These are phyloP conservation scores for Alternaria conjuncta DNA, from an alignment of 2,329 filamentous ascomycete species.

Conservation along the genomic window DNA sequence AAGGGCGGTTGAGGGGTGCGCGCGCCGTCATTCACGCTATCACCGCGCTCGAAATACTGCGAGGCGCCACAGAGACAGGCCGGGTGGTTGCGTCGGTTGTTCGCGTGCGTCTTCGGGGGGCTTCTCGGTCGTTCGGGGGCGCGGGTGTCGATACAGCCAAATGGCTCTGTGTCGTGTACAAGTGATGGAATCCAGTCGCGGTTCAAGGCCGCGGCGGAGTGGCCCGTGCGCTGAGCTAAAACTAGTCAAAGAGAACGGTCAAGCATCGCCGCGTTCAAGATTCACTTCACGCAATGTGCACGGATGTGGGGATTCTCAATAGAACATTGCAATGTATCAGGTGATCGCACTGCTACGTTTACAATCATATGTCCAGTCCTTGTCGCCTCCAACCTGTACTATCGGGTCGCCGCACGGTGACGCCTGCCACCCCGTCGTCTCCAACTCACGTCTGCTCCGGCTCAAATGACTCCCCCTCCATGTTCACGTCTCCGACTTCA, in stretches of 20 bases:
- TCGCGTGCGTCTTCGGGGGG: background rate
- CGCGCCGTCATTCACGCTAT: constrained; percentile 31
- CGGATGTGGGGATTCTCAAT: background rate
- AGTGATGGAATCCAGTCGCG: constrained; percentile 16
- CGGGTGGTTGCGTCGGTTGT: background rate
- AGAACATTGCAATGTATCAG: too few species aligned
- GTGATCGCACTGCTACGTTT: background rate
- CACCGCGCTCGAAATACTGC: constrained; percentile 8
- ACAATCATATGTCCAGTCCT: background rate
- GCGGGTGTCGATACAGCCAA: constrained; percentile 19
- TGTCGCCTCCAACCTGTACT: background rate
- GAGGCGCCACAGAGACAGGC: background rate
- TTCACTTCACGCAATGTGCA: background rate
- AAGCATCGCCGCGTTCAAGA: background rate
- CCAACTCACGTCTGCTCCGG: background rate
- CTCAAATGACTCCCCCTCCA: background rate
- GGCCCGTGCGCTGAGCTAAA: constrained; percentile 12
- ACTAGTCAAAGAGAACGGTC: background rate
- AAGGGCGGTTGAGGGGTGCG: constrained; percentile 20
- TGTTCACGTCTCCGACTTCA: background rate
- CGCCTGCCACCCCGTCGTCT: background rate
- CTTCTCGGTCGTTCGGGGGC: background rate
- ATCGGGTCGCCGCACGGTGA: background rate
- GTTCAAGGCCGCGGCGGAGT: constrained; percentile 9
- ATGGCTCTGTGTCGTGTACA: constrained; percentile 28